Percentiles rank a stretch among this genome's conserved stretches.
Conservation (phyloP, 805 yeast species). For the Candida pseudoglaebosa region DNA sequence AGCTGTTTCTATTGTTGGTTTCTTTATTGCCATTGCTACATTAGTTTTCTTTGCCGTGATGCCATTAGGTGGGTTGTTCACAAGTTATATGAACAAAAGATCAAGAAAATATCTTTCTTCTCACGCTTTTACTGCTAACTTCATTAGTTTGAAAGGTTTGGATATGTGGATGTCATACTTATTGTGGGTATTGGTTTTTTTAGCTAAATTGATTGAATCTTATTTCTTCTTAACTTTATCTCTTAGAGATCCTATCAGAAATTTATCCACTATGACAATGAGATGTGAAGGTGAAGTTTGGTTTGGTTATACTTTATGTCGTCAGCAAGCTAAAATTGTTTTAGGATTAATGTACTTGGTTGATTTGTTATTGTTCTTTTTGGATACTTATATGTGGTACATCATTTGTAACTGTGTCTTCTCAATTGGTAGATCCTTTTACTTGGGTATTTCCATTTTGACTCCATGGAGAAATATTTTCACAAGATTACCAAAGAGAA, state of each 20-base stretch:
- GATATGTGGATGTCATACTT: conserved; percentile 97
- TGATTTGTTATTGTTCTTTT: conserved; percentile 91
- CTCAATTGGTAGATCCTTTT: conserved; percentile 97
- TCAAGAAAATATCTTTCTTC: conserved; percentile 89
- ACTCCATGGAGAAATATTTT: conserved; percentile 99
- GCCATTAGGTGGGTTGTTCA: conserved; percentile 97
- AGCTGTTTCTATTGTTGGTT: conserved; percentile 79
- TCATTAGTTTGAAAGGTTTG: conserved; percentile 72
- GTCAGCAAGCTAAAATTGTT: conserved; percentile 82
- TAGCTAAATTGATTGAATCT: conserved; percentile 86
- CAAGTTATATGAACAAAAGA: conserved; percentile 82
- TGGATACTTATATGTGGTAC: conserved; percentile 99
- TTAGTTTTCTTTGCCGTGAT: conserved; percentile 81
- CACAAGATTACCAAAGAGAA: conserved; percentile 97
- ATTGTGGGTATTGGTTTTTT: conserved; percentile 84
- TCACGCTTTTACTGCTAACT: conserved; percentile 93
- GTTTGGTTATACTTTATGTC: conserved; percentile 74
- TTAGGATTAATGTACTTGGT: conserved; percentile 91
- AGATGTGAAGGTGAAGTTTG: conserved; percentile 95
- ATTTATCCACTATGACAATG: conserved; percentile 77
- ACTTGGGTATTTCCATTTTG: conserved; percentile 96
- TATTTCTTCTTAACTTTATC: conserved; percentile 88
- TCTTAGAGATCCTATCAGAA: conserved; percentile 91
- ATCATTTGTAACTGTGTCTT: conserved; percentile 90
- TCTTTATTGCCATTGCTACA: conserved; percentile 84